Conservation (phyloP, 2,329 filamentous ascomycete species). For the Pestalotiopsis fici region DNA sequence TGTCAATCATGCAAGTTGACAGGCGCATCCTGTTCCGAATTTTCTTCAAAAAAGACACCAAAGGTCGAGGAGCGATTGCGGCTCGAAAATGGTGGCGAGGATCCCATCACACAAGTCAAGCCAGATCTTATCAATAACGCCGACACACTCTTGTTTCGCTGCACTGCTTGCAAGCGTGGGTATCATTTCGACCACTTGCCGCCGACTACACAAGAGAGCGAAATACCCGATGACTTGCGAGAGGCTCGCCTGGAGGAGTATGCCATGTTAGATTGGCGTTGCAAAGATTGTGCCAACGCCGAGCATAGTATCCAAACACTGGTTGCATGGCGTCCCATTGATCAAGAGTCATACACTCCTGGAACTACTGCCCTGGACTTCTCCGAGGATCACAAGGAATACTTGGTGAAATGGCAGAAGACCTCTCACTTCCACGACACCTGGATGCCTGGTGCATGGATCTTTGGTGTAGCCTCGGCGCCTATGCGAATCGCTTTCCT, state of each 20-base stretch:
- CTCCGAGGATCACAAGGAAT: conserved; percentile 82
- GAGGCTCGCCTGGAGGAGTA: conserved; percentile 73
- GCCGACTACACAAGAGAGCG: conserved; percentile 34
- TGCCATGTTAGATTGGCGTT: conserved; percentile 68
- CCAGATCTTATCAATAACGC: conserved; percentile 70
- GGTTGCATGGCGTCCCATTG: conserved; percentile 81
- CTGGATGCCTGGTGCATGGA: conserved; percentile 91
- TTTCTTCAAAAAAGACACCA: conserved; percentile 71
- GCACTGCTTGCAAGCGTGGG: conserved; percentile 71
- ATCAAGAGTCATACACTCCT: conserved; percentile 55
- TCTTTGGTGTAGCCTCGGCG: conserved; percentile 68
- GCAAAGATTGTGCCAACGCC: conserved; percentile 71
- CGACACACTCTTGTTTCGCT: conserved; percentile 81
- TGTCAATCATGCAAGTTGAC: conserved; percentile 70
- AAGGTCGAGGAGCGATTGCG: conserved; percentile 83
- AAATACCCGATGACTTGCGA: conserved; percentile 49
- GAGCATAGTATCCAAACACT: conserved; percentile 72
- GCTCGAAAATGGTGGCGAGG: conserved; percentile 74
- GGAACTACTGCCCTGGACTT: conserved; percentile 56
- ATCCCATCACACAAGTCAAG: conserved; percentile 71
- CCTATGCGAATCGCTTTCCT: conserved; percentile 74
- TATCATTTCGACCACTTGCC: conserved; percentile 88
- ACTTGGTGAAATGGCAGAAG: conserved; percentile 84
- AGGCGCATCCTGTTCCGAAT: conserved; percentile 73
- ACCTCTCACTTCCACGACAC: conserved; percentile 79